These are phyloP conservation scores for Populus pruinosa DNA, from an alignment of 345 rosid genomes.

Conservation along the genomic window DNA sequence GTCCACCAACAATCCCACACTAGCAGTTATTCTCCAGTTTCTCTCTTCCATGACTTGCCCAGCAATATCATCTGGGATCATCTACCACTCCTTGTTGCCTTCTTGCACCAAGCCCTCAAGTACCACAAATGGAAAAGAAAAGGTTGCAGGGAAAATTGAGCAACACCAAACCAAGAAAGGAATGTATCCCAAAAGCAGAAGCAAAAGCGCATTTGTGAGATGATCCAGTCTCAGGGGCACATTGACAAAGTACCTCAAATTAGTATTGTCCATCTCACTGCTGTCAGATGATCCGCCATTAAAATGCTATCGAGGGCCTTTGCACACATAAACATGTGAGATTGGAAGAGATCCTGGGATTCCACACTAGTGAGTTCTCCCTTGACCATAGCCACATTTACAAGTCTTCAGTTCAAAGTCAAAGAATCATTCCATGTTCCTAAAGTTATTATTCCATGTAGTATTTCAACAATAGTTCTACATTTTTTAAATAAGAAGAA, in stretches of 20 bases:
- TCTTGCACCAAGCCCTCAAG: slow-evolving; percentile 43
- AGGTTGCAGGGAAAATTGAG: slow-evolving; percentile 32
- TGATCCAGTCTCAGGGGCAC: slow-evolving; percentile 55
- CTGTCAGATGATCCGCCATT: slow-evolving; percentile 54
- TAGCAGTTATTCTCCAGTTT: neutral
- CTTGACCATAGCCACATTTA: slow-evolving; percentile 21
- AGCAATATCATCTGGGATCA: slow-evolving; percentile 25
- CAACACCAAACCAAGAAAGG: slow-evolving; percentile 52
- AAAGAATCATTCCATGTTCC: slow-evolving; percentile 22
- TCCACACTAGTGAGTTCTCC: slow-evolving; percentile 28
- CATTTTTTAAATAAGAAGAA: neutral
- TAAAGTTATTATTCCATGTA: slow-evolving; percentile 5
- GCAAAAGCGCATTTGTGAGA: slow-evolving; percentile 21
- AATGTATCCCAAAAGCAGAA: slow-evolving; percentile 38
- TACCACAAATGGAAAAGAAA: slow-evolving; percentile 31
- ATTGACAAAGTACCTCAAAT: slow-evolving; percentile 40
- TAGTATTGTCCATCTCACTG: slow-evolving; percentile 54
- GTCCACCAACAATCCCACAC: slow-evolving; percentile 8
- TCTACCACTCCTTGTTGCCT: slow-evolving; percentile 26
- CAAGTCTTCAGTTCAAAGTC: slow-evolving; percentile 19
- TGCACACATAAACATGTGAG: slow-evolving; percentile 30
- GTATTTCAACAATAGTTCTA: slow-evolving; percentile 3
- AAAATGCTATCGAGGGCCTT: slow-evolving; percentile 38
- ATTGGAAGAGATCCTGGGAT: slow-evolving; percentile 36
- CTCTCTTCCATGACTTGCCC: slow-evolving; percentile 24